Evolutionary conservation across 2,329 filamentous ascomycete species (phyloP), one percentile per base, ranked within the genome.

Genomic region (Monascus ruber): DNA sequence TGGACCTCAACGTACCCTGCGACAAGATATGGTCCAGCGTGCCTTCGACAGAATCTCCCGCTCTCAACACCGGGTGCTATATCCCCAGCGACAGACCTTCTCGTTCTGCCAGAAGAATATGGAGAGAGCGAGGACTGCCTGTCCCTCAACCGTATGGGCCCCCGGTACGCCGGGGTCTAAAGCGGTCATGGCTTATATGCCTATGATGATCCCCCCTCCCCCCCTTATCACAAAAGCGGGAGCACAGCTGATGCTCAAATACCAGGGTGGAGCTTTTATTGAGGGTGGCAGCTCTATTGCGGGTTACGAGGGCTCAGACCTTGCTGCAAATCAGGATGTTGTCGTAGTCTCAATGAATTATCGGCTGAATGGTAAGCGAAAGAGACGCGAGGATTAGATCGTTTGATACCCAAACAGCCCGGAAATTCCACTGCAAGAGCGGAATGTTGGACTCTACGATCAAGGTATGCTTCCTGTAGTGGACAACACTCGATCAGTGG

Each of bases 341-440:
- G 50, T 60, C 33, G 41, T 60, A 4, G 55, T 59, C 4, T 45
- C 52, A 1, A 33, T 50, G 5, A 58, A 59, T 36, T 60, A 60
- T 40, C 48, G 57, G 4, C 57, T 53, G 6, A 55, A 55, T 37
- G 58, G 27, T 29, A 29, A 5, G 27, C 27, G 6, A 9, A 9
- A 5, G 5, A 9, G 27, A 29, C 27, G 27, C 9, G 27, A 29
- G 9, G 27, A 29, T 29, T 6, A 29, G 9, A 9, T 60, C n/a
- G 67, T 68, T 44, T 64, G 64, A 7, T 68, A 66, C 44, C 59
- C 63, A 10, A 54, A 48, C 25, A 55, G 56, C 11, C 60, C 60
- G 32, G 54, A 62, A 38, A 41, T 66, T 6, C 59, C 60, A 24
- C n/a, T 25, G 34, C 42, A 29, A 42, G 50, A 46, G 31, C 45